A percentile compares a stretch with the other conserved stretches of the same genome.
Evolutionary conservation across 257 asterid species (phyloP).

Genomic region (Solanum sitiens): DNA sequence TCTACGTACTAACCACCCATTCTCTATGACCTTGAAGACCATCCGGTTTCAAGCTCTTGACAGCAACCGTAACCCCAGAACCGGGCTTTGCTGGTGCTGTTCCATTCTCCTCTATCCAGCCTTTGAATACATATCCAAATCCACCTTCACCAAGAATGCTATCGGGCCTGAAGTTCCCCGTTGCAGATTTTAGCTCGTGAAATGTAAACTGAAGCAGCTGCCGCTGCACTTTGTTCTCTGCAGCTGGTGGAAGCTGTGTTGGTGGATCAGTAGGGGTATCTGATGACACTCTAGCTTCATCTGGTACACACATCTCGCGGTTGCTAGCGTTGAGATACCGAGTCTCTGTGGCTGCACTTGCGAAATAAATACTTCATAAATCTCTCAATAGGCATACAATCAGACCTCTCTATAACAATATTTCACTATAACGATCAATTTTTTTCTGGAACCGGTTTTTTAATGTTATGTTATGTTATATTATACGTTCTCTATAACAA

Average conservation of each 20-base stretch:
- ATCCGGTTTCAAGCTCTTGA: conserved; percentile 86
- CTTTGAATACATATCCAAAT: conserved; percentile 89
- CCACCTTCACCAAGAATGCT: conserved; percentile 99
- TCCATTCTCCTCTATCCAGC: conserved; percentile 97
- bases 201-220: conserved; percentile 68
- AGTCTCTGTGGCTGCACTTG: conserved; percentile 61
- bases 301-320: conserved; percentile 77
- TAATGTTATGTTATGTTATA: neutral
- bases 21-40: conserved; percentile 98
- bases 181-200: conserved; percentile 84
- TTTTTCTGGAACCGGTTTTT: neutral
- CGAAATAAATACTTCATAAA: neutral
- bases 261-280: conserved; percentile 33
- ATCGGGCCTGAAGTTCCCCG: conserved; percentile 87
- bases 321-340: conserved; percentile 73
- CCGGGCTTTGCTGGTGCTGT: conserved; percentile 94
- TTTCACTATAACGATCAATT: neutral
- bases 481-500: neutral
- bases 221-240: conserved; percentile 31
- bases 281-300: conserved; percentile 45
- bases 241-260: neutral
- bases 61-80: conserved; percentile 83
- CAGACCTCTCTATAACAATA: neutral
- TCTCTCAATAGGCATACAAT: neutral
- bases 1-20: conserved; percentile 84